These are phyloP conservation scores for Ascochyta viciae-villosae DNA, from an alignment of 2,329 filamentous ascomycete species.

Conservation along the genomic window DNA sequence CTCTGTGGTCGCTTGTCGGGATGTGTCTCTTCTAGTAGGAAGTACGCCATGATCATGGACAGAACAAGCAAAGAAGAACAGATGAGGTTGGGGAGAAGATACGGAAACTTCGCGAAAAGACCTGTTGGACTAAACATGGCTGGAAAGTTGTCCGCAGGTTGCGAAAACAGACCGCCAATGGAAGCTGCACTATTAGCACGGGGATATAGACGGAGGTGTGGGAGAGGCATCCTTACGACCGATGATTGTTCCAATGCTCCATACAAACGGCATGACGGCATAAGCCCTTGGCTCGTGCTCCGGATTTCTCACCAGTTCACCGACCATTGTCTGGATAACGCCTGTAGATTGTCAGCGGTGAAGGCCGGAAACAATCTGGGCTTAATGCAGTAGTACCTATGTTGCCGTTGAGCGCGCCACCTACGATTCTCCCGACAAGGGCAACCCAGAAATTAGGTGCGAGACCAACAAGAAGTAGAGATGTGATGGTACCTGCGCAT, in stretches of 20 bases:
- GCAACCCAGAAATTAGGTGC: slow-evolving; percentile 85
- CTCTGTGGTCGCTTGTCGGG: slow-evolving; percentile 74
- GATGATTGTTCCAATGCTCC: slow-evolving; percentile 88
- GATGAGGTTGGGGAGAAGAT: slow-evolving; percentile 86
- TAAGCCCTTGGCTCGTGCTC: slow-evolving; percentile 84
- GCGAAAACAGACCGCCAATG: slow-evolving; percentile 85
- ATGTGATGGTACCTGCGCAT: slow-evolving; percentile 81
- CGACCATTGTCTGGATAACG: slow-evolving; percentile 90
- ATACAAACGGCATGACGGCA: slow-evolving; percentile 92
- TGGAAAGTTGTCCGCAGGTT: slow-evolving; percentile 78
- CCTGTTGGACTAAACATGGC: slow-evolving; percentile 69
- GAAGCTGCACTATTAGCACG: slow-evolving; percentile 58
- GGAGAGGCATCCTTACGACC: slow-evolving; percentile 56
- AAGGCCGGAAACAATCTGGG: too few relatives aligned
- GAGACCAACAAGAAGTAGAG: slow-evolving; percentile 83
- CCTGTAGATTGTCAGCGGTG: slow-evolving; percentile 9
- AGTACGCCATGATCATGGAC: slow-evolving; percentile 80
- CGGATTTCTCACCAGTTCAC: slow-evolving; percentile 68
- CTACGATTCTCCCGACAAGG: slow-evolving; percentile 75
- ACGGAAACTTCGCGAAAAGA: slow-evolving; percentile 81
- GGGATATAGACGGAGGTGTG: background rate
- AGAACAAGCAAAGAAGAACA: slow-evolving; percentile 78
- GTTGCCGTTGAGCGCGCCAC: slow-evolving; percentile 87
- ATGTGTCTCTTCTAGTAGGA: slow-evolving; percentile 87
- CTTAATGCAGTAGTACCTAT: slow-evolving; percentile 53